Evolutionary conservation across 192 early-diverging fungal species (phyloP), one percentile per base, ranked within the genome.

Genomic region (Linnemannia exigua): DNA sequence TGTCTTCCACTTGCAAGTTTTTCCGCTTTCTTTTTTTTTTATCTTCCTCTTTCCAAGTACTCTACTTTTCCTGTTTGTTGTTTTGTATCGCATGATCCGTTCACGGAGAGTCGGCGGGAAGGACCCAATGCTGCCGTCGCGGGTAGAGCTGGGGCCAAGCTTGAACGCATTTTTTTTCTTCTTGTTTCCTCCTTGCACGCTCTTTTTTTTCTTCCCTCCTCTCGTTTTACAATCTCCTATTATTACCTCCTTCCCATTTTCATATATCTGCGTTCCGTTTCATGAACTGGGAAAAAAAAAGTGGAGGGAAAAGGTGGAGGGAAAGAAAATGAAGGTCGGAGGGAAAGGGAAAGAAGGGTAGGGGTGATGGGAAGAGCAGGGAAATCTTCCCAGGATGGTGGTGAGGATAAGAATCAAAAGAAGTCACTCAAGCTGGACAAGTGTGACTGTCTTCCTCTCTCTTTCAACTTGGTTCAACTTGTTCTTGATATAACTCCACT

Each of bases 141-240:
- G 77, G 77, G 77, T 79, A 71, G 50, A 79, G 70, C 68, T 79
- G 77, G 77, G 77, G 68, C 77, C 77, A 79, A 79, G 67, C 70
- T 71, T 79, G 77, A 79, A 61, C 48, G 69, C 69, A 79, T 33
- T 72, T 79, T 71, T 35, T 41, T 70, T 28, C n/a, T 47, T n/a
- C n/a, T 51, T n/a, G 36, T 36, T 77, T 6, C 12, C 28, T 54
- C n/a, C 8, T 25, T 7, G 7, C n/a, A n/a, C 41, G 9, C 41
- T 44, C 41, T 44, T 63, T 63, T 61, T 63, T 31, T 25, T 25
- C 28, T 11, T 63, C 31, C 12, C 22, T 31, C 8, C 41, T 44
- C 9, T 44, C 41, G 41, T 44, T 44, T 44, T 63, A 22, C 28
- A 15, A n/a, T n/a, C 14, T 63, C 58, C 25, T 63, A 25, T 54